Evolutionary conservation across 495 filamentous ascomycete species (phyloP).

Genomic region (Aspergillus kassunensis): DNA sequence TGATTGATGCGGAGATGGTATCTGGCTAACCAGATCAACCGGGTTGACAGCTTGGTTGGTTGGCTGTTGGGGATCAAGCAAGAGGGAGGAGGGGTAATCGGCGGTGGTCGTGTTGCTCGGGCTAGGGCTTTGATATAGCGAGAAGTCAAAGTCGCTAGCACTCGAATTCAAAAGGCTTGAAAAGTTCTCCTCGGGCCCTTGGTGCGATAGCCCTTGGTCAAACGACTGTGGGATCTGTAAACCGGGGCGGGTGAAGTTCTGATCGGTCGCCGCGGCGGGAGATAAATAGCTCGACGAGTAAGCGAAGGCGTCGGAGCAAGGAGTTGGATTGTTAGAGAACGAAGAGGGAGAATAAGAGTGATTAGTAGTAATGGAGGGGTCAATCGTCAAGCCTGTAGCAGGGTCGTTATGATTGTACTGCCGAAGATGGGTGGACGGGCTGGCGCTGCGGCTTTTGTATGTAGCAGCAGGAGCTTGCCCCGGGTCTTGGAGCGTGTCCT

Average conservation of each 20-base stretch:
- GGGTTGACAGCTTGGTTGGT: constrained; percentile 54
- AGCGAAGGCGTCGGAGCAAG: constrained; percentile 28
- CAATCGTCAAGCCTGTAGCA: constrained; percentile 32
- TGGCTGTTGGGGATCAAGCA: constrained; percentile 47
- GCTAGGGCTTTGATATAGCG: constrained; percentile 35
- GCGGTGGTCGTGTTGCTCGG: constrained; percentile 29
- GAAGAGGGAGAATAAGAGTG: constrained; percentile 24
- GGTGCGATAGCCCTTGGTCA: constrained; percentile 26
- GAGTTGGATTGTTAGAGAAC: constrained; percentile 22
- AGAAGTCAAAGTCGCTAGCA: constrained; percentile 36
- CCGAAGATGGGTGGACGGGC: constrained; percentile 38
- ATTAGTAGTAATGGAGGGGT: constrained; percentile 33
- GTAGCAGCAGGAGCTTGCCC: constrained; percentile 24
- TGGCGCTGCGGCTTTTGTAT: constrained; percentile 38
- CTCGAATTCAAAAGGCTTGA: constrained; percentile 38
- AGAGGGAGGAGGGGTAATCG: constrained; percentile 36
- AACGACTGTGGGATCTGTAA: constrained; percentile 39
- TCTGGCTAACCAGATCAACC: constrained; percentile 65
- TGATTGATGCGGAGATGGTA: constrained; percentile 63
- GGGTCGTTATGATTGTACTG: constrained; percentile 36
- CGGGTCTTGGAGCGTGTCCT: constrained; percentile 30
- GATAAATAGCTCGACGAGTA: constrained; percentile 32
- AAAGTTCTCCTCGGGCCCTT: constrained; percentile 34
- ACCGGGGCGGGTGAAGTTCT: constrained; percentile 28
- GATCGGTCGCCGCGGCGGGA: constrained; percentile 23